Evolutionary conservation across 208 protist species (phyloP).

Genomic region (Wallacemonas sp.): DNA sequence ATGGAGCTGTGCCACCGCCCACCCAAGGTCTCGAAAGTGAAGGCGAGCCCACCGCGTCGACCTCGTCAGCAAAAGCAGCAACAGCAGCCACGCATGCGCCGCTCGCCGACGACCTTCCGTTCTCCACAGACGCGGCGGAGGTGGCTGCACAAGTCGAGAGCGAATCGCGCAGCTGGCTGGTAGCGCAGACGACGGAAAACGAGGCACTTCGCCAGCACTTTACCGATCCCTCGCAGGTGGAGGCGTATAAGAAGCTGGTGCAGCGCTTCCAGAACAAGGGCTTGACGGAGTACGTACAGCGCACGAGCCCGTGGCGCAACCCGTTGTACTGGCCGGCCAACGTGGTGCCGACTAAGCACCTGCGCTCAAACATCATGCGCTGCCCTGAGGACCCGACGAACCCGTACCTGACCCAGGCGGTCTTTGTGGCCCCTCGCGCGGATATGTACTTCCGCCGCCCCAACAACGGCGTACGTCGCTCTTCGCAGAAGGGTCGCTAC

Average conservation of each 20-base stretch:
- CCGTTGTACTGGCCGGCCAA: constrained; percentile 76
- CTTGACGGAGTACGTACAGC: constrained; percentile 62
- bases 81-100: not conserved
- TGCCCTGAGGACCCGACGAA: constrained; percentile 84
- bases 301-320: constrained; percentile 90
- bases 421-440: constrained; percentile 78
- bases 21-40: no score
- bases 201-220: not conserved
- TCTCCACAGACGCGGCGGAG: not conserved
- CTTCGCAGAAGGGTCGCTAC: constrained; percentile 77
- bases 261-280: constrained; percentile 60
- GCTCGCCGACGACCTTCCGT: constrained; percentile 2
- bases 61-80: not conserved
- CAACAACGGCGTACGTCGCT: constrained; percentile 62
- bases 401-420: constrained; percentile 81
- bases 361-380: constrained; percentile 86
- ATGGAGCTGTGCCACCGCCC: no score
- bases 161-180: not conserved
- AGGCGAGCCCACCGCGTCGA: not conserved
- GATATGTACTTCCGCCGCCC: constrained; percentile 87
- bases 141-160: not conserved
- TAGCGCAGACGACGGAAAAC: not conserved
- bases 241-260: constrained; percentile 52
- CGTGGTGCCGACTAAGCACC: constrained; percentile 85
- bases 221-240: constrained; percentile 16